Conservation (phyloP, 495 filamentous ascomycete genomes). For the Pyrenopolyporus hunteri region DNA sequence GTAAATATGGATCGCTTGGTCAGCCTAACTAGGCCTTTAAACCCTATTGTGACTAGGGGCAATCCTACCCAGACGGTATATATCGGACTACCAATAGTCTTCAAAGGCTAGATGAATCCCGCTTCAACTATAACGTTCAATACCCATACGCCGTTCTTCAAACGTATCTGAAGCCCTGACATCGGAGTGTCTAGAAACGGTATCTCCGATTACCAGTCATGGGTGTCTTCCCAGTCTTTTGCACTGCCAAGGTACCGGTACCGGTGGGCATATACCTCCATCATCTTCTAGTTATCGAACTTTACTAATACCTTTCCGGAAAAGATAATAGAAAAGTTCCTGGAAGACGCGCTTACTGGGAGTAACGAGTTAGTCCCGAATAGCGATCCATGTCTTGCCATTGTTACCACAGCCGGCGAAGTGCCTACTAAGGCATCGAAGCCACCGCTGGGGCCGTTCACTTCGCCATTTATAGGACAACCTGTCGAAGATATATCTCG, state of each 20-base stretch:
- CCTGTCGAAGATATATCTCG: slow-evolving; percentile 2
- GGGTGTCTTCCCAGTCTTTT: slow-evolving; percentile 16
- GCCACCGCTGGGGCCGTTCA: background rate
- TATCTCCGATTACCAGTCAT: too few species aligned
- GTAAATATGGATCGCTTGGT: too few species aligned
- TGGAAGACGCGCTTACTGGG: background rate
- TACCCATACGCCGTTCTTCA: too few species aligned
- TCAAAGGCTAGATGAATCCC: too few species aligned
- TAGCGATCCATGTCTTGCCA: slow-evolving; percentile 10
- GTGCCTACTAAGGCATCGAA: background rate
- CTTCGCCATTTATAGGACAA: background rate
- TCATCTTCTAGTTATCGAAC: background rate
- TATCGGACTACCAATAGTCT: too few species aligned
- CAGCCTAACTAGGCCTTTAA: too few species aligned
- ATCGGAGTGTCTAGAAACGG: too few species aligned
- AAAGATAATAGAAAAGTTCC: slow-evolving; percentile 11
- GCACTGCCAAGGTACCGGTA: slow-evolving; percentile 10
- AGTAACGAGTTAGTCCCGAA: slow-evolving; percentile 1
- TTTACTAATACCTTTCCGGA: background rate
- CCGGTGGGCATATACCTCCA: slow-evolving; percentile 2
- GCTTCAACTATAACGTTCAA: too few species aligned
- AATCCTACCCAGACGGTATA: too few species aligned
- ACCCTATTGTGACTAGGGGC: too few species aligned
- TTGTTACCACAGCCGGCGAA: background rate
- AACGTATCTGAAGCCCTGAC: too few species aligned